Evolutionary conservation across 805 yeast species (phyloP).

Genomic region (Naumovozyma castellii): DNA sequence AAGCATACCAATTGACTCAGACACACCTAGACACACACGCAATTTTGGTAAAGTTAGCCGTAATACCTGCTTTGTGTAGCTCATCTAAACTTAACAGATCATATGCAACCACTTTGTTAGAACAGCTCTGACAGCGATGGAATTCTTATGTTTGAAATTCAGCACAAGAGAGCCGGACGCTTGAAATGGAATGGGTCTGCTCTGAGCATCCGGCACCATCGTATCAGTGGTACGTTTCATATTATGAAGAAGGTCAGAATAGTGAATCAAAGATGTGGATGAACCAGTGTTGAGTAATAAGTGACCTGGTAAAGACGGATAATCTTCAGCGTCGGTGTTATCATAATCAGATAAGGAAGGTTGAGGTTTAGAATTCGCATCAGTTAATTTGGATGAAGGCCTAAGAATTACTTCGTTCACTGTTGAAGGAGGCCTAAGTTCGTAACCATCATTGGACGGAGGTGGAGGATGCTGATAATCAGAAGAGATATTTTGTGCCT

Average conservation of each 20-base stretch:
- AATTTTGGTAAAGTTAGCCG: background rate
- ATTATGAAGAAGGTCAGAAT: background rate
- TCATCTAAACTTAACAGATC: background rate
- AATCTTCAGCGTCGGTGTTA: background rate
- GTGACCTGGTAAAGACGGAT: background rate
- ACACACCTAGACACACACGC: no score
- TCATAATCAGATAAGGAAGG: no score
- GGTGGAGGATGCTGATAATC: background rate
- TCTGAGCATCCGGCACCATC: background rate
- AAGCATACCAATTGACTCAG: no score
- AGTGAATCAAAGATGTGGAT: background rate
- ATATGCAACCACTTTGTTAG: background rate
- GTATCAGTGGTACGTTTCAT: background rate
- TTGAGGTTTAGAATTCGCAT: no score
- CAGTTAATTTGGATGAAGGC: no score
- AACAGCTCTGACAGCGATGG: background rate
- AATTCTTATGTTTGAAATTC: background rate
- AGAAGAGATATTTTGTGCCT: background rate
- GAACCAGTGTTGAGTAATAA: background rate
- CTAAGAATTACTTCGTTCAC: no score
- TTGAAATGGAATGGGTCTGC: background rate
- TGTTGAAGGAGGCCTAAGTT: background rate
- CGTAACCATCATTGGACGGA: background rate
- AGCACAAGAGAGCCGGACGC: background rate
- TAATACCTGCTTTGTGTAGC: background rate